Conservation (phyloP, 169 alveolate species). For the Toxoplasma gondii region DNA sequence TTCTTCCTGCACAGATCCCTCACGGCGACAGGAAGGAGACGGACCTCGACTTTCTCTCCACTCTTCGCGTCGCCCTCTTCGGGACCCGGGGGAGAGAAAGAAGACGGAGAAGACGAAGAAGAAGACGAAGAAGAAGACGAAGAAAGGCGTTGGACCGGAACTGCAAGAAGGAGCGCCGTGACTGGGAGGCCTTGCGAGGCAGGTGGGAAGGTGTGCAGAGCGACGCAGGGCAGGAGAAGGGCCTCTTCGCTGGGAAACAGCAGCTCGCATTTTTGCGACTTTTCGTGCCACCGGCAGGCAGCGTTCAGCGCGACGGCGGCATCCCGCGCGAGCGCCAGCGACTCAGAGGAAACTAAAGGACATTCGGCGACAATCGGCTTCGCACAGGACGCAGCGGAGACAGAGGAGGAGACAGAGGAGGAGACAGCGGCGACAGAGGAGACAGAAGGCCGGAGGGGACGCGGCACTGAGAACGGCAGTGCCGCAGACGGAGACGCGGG, state of each 20-base stretch:
- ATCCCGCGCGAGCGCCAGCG: background rate
- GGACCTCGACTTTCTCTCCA: background rate
- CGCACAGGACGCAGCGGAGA: background rate
- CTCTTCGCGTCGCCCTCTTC: background rate
- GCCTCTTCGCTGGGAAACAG: background rate
- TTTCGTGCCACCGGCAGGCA: background rate
- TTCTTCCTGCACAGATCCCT: background rate
- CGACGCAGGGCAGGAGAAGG: background rate
- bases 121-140: background rate
- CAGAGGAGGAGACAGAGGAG: background rate
- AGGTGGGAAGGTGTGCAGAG: background rate
- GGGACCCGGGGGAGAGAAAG: background rate
- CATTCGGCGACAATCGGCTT: background rate
- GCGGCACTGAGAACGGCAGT: background rate
- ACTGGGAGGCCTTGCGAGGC: background rate
- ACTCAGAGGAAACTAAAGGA: background rate
- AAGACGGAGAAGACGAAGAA: too few relatives aligned
- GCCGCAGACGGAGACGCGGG: background rate
- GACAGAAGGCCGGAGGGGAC: background rate
- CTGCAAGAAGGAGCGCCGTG: slow-evolving; percentile 10
- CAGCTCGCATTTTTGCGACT: background rate
- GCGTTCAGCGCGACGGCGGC: background rate
- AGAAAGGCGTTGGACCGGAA: background rate
- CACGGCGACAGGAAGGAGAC: background rate
- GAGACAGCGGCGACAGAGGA: background rate